Conservation (phyloP, 129 eudicot species). For the Centaurea solstitialis region DNA sequence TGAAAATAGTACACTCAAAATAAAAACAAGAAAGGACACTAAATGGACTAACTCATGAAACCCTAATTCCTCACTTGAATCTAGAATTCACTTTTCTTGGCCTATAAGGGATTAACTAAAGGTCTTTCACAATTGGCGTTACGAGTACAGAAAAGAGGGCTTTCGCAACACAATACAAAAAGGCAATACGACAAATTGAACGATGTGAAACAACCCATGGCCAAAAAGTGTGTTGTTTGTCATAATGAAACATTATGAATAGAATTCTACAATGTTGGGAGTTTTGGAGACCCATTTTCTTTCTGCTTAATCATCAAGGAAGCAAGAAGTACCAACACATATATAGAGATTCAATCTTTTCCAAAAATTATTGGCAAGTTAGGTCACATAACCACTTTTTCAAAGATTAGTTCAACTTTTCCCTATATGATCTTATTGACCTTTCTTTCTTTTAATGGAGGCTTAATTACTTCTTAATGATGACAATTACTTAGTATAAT, state of each 20-base stretch:
- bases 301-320: background rate
- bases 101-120: background rate
- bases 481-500: background rate
- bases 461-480: background rate
- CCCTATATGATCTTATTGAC: background rate
- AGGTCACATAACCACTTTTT: slow-evolving; percentile 14
- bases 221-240: slow-evolving; percentile 27
- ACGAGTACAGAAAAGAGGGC: background rate
- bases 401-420: background rate
- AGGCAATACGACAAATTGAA: slow-evolving; percentile 7
- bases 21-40: background rate
- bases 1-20: background rate
- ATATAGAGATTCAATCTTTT: slow-evolving; percentile 4
- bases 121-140: background rate
- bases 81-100: background rate
- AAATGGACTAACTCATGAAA: background rate
- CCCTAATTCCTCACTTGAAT: background rate
- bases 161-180: background rate
- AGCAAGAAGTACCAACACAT: background rate
- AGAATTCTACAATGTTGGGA: slow-evolving; percentile 19
- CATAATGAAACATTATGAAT: slow-evolving; percentile 22
- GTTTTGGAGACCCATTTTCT: slow-evolving; percentile 14
- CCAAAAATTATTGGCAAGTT: slow-evolving; percentile 12
- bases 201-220: background rate
- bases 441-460: background rate